Evolutionary conservation across 2,329 filamentous ascomycete species (phyloP), one percentile per base, ranked within the genome.

Genomic region (Tolypocladium sp.): DNA sequence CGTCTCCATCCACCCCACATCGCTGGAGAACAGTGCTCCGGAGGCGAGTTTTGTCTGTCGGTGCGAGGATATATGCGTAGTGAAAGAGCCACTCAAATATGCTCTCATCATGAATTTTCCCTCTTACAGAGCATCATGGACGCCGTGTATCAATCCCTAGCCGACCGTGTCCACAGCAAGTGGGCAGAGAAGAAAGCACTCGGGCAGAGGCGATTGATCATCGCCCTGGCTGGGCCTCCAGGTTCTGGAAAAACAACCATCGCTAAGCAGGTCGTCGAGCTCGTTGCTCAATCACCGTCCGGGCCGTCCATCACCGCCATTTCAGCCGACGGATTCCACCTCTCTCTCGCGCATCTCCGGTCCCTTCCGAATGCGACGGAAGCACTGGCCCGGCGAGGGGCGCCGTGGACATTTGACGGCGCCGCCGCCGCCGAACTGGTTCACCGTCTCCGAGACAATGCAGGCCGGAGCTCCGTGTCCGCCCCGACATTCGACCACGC

Each of bases 401-500:
- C 70, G 3, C 67, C 68, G 13, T 73, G 70, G 69, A 71, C 70
- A 0, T 73, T 71, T 60, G 68, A 72, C 58, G 67, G 63, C 8
- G 61, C 58, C 13, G 66, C 58, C 1, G 63, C 64, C 27, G 65
- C 65, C 25, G 58, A 41, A 4, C 59, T 71, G 13, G 63, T 67
- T 2, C 59, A 57, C 17, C 55, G 54, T 12, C 63, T 71, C 15
- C 63, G 58, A 4, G 44, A 52, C 42, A 44, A n/a, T 10, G 41
- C 56, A 10, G 60, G 58, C 22, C 42, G 33, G 33, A 68, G 15
- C 63, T 67, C 59, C 64, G 66, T 59, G 64, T 66, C 60, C 68
- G 91, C 90, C 2, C 89, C 89, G 0, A 85, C 81, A 41, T 92
- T 92, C 71, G 86, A 90, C 70, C 89, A 92, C 69, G 83, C 87